Evolutionary conservation across 2,329 filamentous ascomycete species (phyloP).

Genomic region (Penicillium sp.): DNA sequence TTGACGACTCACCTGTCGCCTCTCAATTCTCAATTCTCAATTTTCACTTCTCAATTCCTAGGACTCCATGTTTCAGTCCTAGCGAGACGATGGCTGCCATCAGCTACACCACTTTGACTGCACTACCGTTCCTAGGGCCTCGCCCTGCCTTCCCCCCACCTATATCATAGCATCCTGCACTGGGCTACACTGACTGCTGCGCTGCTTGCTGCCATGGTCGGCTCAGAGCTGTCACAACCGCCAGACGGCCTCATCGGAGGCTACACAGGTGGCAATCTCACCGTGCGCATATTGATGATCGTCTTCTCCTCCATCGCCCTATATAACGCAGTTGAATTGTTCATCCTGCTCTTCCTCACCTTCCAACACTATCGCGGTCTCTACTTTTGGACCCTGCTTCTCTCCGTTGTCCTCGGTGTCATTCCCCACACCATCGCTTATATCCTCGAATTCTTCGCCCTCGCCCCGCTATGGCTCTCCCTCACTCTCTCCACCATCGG

Average conservation of each 20-base stretch:
- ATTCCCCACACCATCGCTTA: slow-evolving; percentile 45
- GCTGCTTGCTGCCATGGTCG: no score
- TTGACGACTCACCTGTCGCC: not conserved
- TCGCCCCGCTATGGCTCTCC: slow-evolving; percentile 39
- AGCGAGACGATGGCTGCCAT: not conserved
- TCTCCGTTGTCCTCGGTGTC: slow-evolving; percentile 41
- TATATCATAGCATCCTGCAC: not conserved
- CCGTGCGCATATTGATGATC: slow-evolving; percentile 35
- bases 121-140: not conserved
- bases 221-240: no score
- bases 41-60: not conserved
- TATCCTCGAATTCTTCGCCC: slow-evolving; percentile 43
- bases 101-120: not conserved
- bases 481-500: slow-evolving; percentile 54
- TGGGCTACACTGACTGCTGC: no score
- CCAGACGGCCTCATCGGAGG: slow-evolving; percentile 36
- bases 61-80: not conserved
- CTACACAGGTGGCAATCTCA: slow-evolving; percentile 26
- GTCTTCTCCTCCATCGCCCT: slow-evolving; percentile 45
- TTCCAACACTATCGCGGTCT: slow-evolving; percentile 43
- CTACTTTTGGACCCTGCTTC: slow-evolving; percentile 48
- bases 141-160: not conserved
- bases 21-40: not conserved
- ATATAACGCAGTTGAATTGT: slow-evolving; percentile 54
- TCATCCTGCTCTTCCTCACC: slow-evolving; percentile 42